A percentile compares a stretch with the other conserved stretches of the same genome.
These are phyloP conservation scores for Iris macrosiphon DNA, from an alignment of 106 monocot genomes.

Conservation along the genomic window DNA sequence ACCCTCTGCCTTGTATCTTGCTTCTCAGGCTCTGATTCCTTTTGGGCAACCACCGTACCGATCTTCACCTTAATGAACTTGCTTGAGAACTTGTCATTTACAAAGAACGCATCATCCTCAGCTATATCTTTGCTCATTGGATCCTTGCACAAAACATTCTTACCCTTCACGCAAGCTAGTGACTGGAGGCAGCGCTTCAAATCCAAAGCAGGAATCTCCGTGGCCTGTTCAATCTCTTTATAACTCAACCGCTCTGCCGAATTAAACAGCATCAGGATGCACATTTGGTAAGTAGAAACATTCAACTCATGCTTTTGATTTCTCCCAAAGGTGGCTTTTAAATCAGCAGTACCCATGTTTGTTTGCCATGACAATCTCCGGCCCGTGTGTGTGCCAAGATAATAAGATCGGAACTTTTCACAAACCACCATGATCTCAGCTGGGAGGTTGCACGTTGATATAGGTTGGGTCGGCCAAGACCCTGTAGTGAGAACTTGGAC, in stretches of 20 bases:
- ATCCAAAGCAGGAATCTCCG: constrained; percentile 47
- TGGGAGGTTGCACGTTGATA: constrained; percentile 45
- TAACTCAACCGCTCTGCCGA: constrained; percentile 55
- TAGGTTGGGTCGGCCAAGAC: constrained; percentile 62
- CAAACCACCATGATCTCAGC: constrained; percentile 55
- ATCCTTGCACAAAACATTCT: constrained; percentile 66
- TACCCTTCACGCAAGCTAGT: constrained; percentile 78
- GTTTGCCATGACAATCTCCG: constrained; percentile 65
- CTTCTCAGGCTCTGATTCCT: constrained; percentile 77
- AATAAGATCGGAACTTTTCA: constrained; percentile 45
- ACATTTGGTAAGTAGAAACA: constrained; percentile 96
- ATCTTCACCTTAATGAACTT: constrained; percentile 80
- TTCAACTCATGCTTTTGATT: constrained; percentile 75
- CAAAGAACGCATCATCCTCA: constrained; percentile 57
- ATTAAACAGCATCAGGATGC: constrained; percentile 92
- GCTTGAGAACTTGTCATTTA: constrained; percentile 80
- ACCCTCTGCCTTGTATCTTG: constrained; percentile 82
- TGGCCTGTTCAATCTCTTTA: constrained; percentile 58
- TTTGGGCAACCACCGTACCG: constrained; percentile 64
- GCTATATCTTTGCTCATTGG: constrained; percentile 85
- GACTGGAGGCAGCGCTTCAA: constrained; percentile 86
- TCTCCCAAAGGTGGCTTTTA: constrained; percentile 59
- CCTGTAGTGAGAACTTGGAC: constrained; percentile 68
- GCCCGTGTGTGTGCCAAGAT: constrained; percentile 72
- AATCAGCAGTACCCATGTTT: constrained; percentile 66